Evolutionary conservation across 2,329 filamentous ascomycete genomes (phyloP).

Genomic region (Plenodomus lindquistii): DNA sequence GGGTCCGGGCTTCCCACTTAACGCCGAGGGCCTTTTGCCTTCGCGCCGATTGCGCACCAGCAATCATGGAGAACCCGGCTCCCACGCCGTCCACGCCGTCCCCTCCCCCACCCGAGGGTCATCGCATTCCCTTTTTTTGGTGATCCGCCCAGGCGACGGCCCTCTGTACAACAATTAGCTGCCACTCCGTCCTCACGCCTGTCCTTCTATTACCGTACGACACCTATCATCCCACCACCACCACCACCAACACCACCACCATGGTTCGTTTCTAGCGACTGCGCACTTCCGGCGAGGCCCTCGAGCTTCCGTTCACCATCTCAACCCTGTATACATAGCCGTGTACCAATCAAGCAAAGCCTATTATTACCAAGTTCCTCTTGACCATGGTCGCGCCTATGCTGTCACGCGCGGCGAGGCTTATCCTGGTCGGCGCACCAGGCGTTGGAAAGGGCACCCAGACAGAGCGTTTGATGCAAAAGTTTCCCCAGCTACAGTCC

Average conservation of each 20-base stretch:
- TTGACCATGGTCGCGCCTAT: slow-evolving; percentile 24
- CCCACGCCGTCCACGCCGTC: neutral
- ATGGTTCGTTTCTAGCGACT: slow-evolving; percentile 28
- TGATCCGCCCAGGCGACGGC: neutral
- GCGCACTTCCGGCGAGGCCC: slow-evolving; percentile 23
- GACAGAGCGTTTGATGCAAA: slow-evolving; percentile 81
- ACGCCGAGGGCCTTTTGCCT: neutral
- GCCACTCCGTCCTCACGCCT: neutral
- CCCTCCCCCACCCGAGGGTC: neutral
- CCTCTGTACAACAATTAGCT: neutral
- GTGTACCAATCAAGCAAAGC: slow-evolving; percentile 1
- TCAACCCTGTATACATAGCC: slow-evolving; percentile 10
- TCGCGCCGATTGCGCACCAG: neutral
- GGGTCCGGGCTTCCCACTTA: neutral
- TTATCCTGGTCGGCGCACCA: slow-evolving; percentile 95
- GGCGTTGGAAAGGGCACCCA: slow-evolving; percentile 97
- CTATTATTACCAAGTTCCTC: neutral
- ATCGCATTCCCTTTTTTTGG: neutral
- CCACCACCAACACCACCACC: no score
- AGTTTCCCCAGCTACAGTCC: slow-evolving; percentile 85
- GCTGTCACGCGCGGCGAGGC: slow-evolving; percentile 72
- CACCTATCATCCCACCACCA: neutral
- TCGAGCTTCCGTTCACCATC: slow-evolving; percentile 25
- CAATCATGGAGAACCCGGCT: neutral
- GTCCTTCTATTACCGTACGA: neutral